Conservation (phyloP, 2,329 filamentous ascomycete species). For the Lecanicillium sp. region DNA sequence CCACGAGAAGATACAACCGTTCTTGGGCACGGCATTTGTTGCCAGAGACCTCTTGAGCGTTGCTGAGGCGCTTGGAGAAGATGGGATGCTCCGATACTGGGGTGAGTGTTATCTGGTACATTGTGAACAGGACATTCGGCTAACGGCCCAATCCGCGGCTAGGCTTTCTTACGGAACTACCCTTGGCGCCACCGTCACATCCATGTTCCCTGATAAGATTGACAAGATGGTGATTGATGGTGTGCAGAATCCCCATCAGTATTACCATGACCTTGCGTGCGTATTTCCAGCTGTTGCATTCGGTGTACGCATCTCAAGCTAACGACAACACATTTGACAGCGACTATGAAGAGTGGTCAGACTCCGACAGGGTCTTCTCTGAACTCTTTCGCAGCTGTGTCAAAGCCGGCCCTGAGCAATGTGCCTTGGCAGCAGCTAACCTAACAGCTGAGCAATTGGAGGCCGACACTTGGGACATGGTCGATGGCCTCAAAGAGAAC, state of each 20-base stretch:
- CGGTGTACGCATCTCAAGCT: neutral
- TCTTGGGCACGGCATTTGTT: slow-evolving; percentile 23
- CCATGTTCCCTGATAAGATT: slow-evolving; percentile 34
- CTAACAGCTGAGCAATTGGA: slow-evolving; percentile 17
- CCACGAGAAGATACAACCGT: neutral
- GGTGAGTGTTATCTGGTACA: slow-evolving; percentile 15
- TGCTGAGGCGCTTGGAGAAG: slow-evolving; percentile 24
- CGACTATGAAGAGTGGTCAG: slow-evolving; percentile 16
- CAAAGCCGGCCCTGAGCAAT: slow-evolving; percentile 7
- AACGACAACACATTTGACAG: slow-evolving; percentile 5
- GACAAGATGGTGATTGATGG: slow-evolving; percentile 31
- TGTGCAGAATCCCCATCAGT: slow-evolving; percentile 23
- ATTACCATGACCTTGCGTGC: slow-evolving; percentile 18
- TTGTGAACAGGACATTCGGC: neutral
- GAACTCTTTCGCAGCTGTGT: slow-evolving; percentile 20
- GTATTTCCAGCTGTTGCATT: neutral
- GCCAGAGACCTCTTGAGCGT: slow-evolving; percentile 28
- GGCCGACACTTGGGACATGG: slow-evolving; percentile 18
- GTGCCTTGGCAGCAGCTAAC: no score
- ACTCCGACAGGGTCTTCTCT: slow-evolving; percentile 20
- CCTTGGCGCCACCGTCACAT: slow-evolving; percentile 28
- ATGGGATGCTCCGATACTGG: slow-evolving; percentile 23
- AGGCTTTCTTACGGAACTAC: slow-evolving; percentile 30
- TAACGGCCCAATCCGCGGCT: no score
- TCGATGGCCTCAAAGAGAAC: slow-evolving; percentile 19